phyloP scores from a whole-genome alignment of 495 filamentous ascomycete genomes.

The Arthonia radiata region DNA sequence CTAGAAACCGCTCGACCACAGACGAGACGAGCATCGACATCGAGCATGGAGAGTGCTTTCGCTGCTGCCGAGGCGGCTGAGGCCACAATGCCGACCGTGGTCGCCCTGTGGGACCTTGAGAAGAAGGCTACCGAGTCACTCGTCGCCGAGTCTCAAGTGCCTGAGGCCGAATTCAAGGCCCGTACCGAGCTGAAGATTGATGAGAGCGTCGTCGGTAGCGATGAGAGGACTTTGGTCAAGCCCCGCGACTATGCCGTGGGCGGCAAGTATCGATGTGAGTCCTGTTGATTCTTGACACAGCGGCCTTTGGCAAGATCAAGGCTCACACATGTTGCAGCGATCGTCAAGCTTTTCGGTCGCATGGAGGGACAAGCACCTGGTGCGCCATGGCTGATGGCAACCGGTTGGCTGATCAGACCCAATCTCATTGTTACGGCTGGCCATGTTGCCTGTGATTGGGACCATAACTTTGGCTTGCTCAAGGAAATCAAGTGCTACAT shows the following conservation, averaged over 20 bases:
- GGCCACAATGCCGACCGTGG: too few relatives aligned
- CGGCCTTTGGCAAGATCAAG: too few relatives aligned
- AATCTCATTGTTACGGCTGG: constrained; percentile 17
- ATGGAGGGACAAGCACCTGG: constrained; percentile 11
- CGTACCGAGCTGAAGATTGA: too few relatives aligned
- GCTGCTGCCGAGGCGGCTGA: too few relatives aligned
- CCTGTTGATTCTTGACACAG: too few relatives aligned
- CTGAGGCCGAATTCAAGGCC: too few relatives aligned
- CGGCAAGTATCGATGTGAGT: constrained; percentile 18
- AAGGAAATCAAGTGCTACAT: constrained; percentile 15
- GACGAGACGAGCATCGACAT: too few relatives aligned
- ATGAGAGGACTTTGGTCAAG: constrained; percentile 10
- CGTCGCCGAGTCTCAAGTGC: too few relatives aligned
- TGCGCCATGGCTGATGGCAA: constrained; percentile 11
- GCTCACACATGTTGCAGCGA: constrained; percentile 7
- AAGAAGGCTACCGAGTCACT: too few relatives aligned
- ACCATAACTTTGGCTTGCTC: constrained; percentile 10
- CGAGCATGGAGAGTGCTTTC: too few relatives aligned
- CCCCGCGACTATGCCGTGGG: constrained; percentile 9
- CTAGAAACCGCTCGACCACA: too few relatives aligned
- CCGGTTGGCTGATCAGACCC: constrained; percentile 16
- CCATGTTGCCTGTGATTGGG: constrained; percentile 16
- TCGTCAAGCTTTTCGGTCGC: constrained; percentile 16
- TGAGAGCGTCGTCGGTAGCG: constrained; percentile 6
- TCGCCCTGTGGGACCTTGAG: too few relatives aligned